Conservation (phyloP, 495 filamentous ascomycete species). For the Bombardia bombarda region DNA sequence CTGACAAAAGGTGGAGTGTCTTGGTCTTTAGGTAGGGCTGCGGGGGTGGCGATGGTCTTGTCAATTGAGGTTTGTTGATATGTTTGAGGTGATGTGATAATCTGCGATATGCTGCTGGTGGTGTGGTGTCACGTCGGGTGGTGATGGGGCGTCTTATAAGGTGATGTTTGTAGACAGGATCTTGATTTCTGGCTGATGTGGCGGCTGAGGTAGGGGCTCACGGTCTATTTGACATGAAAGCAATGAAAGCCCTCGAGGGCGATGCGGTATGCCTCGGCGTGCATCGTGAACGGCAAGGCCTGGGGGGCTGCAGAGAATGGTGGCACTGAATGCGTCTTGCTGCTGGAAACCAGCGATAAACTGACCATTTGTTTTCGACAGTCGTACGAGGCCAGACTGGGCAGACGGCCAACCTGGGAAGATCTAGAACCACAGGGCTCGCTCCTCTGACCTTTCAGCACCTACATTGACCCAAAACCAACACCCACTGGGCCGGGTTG, state of each 20-base stretch:
- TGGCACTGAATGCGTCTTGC: constrained; percentile 6
- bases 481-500: no score
- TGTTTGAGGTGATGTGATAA: no score
- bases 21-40: no score
- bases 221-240: constrained; percentile 12
- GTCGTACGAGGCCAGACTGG: constrained; percentile 19
- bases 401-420: constrained; percentile 3
- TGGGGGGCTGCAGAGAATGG: constrained; percentile 2
- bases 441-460: no score
- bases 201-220: no score
- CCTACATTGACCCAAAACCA: no score
- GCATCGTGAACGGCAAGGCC: constrained; percentile 3
- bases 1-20: no score
- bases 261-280: constrained; percentile 1
- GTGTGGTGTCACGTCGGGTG: background rate
- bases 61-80: background rate
- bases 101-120: background rate
- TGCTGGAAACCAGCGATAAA: constrained; percentile 5
- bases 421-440: constrained; percentile 4
- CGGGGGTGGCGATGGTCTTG: background rate
- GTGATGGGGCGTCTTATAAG: background rate
- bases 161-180: background rate
- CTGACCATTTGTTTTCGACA: constrained; percentile 14
- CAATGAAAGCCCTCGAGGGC: background rate
- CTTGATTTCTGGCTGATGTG: no score